Evolutionary conservation across 768 basidiomycete species (phyloP).

Genomic region (Boletus rubroflammeus): DNA sequence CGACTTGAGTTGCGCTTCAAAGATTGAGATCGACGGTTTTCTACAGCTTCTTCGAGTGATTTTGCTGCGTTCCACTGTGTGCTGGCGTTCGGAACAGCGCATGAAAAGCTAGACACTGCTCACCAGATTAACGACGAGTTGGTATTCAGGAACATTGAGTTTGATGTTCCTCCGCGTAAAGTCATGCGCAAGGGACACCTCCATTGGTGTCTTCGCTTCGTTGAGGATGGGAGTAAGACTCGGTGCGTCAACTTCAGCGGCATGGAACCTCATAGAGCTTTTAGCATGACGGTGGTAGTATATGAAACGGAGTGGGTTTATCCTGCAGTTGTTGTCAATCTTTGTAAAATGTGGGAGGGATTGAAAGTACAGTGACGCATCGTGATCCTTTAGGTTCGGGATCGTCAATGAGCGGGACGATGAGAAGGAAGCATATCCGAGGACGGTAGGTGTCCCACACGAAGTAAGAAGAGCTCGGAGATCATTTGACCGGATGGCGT

Average conservation of each 20-base stretch:
- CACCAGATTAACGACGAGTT: constrained; percentile 44
- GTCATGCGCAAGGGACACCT: constrained; percentile 35
- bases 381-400: constrained; percentile 36
- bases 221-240: constrained; percentile 15
- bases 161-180: constrained; percentile 31
- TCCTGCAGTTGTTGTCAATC: constrained; percentile 11
- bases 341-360: constrained; percentile 4
- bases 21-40: constrained; percentile 3
- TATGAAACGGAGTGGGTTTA: constrained; percentile 33
- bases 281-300: constrained; percentile 54
- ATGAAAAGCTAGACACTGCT: neutral
- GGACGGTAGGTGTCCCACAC: constrained; percentile 29
- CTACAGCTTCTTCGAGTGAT: constrained; percentile 30
- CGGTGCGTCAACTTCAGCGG: constrained; percentile 39
- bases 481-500: constrained; percentile 18
- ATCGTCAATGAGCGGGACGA: constrained; percentile 5
- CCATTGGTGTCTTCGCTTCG: constrained; percentile 22
- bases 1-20: neutral
- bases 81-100: neutral
- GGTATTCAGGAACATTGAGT: constrained; percentile 11
- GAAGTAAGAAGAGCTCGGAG: constrained; percentile 9
- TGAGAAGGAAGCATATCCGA: constrained; percentile 24
- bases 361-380: constrained; percentile 8
- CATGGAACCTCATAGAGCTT: constrained; percentile 61
- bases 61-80: constrained; percentile 45